Base-by-base conservation (phyloP, 257 asterid genomes). In the Primulina tabacum region DNA sequence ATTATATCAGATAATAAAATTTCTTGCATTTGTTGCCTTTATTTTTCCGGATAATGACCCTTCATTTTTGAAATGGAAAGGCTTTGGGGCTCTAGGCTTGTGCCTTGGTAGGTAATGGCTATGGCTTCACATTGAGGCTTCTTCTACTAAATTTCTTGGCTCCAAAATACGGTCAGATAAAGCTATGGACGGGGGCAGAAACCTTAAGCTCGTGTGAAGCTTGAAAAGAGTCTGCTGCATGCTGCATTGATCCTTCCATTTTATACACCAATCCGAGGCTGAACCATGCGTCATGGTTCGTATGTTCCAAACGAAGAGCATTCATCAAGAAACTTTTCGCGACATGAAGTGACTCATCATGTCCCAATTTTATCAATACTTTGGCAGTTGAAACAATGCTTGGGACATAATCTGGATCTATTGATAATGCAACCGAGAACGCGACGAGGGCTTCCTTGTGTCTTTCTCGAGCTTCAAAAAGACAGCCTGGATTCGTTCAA, bases 181-280 rank as follows among this genome's bases (percentile, higher is more conserved):
- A 92, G 81, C 80, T 71, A 40, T 78, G 89, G 59, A 90, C 84
- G 16, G 97, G 96, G 10, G 95, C 86, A 30, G 96, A 88, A 60
- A 85, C 86, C 82, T 90, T 72, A 59, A 92, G 96, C 82, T 90
- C 96, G 7, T 90, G 92, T 0, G 97, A 93, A 17, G 98, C 98
- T 79, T 92, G 97, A 77, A 92, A 92, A 52, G 90, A 83, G 20
- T 92, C 96, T 0, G 90, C 96, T 8, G 98, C 98, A 80, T 83
- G 90, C 69, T 83, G 83, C 40, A 77, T 35, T 43, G 76, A 82
- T 5, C 98, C 96, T 83, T 90, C 97, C 76, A 56, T 82, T 80
- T 84, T 88, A 43, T 86, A 83, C 4, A 88, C 58, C 73, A 62
- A 65, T 21, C 98, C 98, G 2, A 92, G 93, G 47, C 71, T 76